phyloP scores from a whole-genome alignment of 371 early-diverging fungal genomes.

The Mucor piriformis region DNA sequence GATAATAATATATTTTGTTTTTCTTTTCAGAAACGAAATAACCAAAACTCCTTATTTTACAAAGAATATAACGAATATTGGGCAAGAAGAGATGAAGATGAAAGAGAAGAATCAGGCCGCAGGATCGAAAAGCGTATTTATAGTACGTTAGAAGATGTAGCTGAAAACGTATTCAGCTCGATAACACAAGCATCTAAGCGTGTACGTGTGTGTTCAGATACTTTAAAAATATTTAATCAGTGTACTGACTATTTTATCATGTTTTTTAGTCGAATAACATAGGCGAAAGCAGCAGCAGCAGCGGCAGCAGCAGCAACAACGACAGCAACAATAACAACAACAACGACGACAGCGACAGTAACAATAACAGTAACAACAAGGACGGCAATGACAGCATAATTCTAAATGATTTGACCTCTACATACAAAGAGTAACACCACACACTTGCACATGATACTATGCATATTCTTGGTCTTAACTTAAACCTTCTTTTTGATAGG shows the following conservation, averaged over 20 bases:
- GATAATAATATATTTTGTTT: conserved; percentile 11
- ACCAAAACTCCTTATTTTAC: background rate
- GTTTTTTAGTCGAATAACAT: too few species aligned
- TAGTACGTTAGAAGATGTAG: conserved; percentile 9
- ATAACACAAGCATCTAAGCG: conserved; percentile 5
- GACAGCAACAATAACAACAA: too few species aligned
- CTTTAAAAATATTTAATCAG: conserved; percentile 8
- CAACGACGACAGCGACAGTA: too few species aligned
- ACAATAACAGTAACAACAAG: too few species aligned
- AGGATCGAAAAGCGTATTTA: conserved; percentile 9
- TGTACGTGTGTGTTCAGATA: conserved; percentile 2
- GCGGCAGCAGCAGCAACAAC: too few species aligned
- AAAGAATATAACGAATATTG: conserved; percentile 9
- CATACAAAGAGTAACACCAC: too few species aligned
- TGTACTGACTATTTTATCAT: conserved; percentile 10
- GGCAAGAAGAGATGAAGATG: conserved; percentile 6
- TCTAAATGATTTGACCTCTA: too few species aligned
- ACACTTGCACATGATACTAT: too few species aligned
- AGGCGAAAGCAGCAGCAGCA: too few species aligned
- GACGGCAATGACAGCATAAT: too few species aligned
- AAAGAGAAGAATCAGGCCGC: conserved; percentile 6
- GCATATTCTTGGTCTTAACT: too few species aligned
- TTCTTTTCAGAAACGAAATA: conserved; percentile 14
- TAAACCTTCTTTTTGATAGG: too few species aligned
- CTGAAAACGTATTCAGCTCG: conserved; percentile 4